Conservation (phyloP, 1,284 basidiomycete genomes). For the Fomitopsis schrenkii region DNA sequence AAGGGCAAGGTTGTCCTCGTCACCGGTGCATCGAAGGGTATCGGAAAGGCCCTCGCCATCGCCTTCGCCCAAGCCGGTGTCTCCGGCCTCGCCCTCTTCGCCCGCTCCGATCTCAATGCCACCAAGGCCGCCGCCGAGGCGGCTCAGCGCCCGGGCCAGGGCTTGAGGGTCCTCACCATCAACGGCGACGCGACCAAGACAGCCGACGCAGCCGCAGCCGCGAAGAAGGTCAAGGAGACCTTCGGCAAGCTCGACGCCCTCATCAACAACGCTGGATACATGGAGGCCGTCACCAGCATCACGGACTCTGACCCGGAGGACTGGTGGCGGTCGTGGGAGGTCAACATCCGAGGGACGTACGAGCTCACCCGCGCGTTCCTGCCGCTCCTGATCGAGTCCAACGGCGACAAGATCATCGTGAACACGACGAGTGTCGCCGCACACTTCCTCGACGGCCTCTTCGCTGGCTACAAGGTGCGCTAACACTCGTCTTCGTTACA, state of each 20-base stretch:
- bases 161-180: conserved; percentile 4
- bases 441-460: neutral
- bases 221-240: neutral
- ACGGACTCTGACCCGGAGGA: conserved; percentile 7
- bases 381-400: conserved; percentile 1
- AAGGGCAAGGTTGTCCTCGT: neutral
- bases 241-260: conserved; percentile 4
- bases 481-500: neutral
- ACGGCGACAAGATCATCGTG: conserved; percentile 1
- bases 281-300: conserved; percentile 3
- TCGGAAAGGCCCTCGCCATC: neutral
- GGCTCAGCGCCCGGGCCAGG: neutral
- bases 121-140: conserved; percentile 1
- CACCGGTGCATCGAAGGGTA: neutral
- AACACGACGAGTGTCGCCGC: conserved; percentile 1
- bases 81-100: conserved; percentile 1
- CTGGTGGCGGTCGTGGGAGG: conserved; percentile 9
- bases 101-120: conserved; percentile 3
- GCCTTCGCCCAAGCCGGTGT: conserved; percentile 1
- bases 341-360: conserved; percentile 11
- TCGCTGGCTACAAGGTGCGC: neutral
- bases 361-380: conserved; percentile 2
- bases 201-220: conserved; percentile 1
- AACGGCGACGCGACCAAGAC: neutral
- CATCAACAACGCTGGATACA: conserved; percentile 12